These are phyloP conservation scores for Colletotrichum kahawae DNA, from an alignment of 2,329 filamentous ascomycete species.

Conservation along the genomic window DNA sequence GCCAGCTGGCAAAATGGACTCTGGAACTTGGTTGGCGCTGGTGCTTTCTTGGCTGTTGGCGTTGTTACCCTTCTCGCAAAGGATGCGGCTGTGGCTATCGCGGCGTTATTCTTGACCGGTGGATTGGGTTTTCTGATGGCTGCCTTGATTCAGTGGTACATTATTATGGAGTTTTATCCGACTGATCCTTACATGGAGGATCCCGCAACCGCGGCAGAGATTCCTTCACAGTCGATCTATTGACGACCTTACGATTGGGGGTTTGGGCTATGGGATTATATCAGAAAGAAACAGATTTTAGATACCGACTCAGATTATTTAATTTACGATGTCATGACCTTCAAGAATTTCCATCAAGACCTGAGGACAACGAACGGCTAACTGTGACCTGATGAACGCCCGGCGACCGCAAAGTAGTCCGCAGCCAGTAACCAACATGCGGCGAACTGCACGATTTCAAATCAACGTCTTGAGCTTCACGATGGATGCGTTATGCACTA, in stretches of 20 bases:
- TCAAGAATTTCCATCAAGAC: background rate
- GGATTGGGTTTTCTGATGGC: conserved; percentile 8
- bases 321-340: conserved; percentile 16
- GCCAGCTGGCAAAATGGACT: conserved; percentile 18
- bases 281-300: background rate
- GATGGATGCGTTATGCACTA: background rate
- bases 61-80: background rate
- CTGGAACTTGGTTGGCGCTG: conserved; percentile 16
- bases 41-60: conserved; percentile 3
- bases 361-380: rapidly evolving
- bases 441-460: too few species aligned
- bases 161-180: conserved; percentile 18
- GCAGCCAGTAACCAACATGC: too few species aligned
- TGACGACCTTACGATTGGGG: background rate
- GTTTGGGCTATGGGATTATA: background rate
- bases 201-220: background rate
- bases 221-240: conserved; percentile 16
- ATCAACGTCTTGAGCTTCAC: background rate
- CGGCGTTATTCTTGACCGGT: conserved; percentile 1
- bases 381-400: background rate
- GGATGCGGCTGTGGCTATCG: background rate
- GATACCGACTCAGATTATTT: conserved; percentile 8
- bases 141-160: conserved; percentile 18
- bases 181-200: conserved; percentile 5
- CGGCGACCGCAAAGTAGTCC: background rate